Base-by-base conservation (phyloP, 495 filamentous ascomycete genomes). In the Xylaria grammica region DNA sequence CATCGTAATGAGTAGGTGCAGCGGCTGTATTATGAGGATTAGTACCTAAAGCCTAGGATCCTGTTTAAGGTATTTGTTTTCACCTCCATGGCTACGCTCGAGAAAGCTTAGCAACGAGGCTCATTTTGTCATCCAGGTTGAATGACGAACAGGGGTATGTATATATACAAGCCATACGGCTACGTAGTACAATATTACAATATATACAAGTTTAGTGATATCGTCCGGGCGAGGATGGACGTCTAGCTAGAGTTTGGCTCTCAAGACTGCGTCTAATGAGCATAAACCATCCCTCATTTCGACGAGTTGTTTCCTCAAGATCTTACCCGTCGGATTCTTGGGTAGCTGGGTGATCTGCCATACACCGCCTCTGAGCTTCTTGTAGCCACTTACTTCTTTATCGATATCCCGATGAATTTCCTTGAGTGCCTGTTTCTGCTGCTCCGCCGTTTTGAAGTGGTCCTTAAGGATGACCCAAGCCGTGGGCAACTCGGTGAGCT, bases 401-500 rank as follows among this genome's bases (percentile, higher is more conserved):
- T 86, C 79, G 48, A 91, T 67, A 78, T 81, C 87, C 13, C 76
- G 67, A 24, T 81, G 70, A 15, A 90, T 83, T 22, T 87, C 85
- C 40, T 76, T 70, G 4, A 81, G 84, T 29, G 83, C 83, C 34
- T 81, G 69, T 24, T 73, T 73, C 30, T 74, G 77, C 5, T 71
- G 44, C 10, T 72, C 81, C 6, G 64, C 63, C 11, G 75, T 72
- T 60, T 79, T 76, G 34, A 72, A 63, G 13, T 77, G 81, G 0
- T 79, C 77, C n/a, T 75, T 72, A 40, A 84, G 80, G 46, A 91
- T 87, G 11, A 92, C 76, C 73, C 87, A 93, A 11, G 90, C 90
- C 53, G 89, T 68, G 0, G 91, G 90, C 20, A 91, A 81, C 67
- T 94, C 91, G 0, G 85, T 86, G 1, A 85, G 82, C 63, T 87